Evolutionary conservation across 495 filamentous ascomycete species (phyloP), one percentile per base, ranked within the genome.

Genomic region (Aspergillus sparsus): DNA sequence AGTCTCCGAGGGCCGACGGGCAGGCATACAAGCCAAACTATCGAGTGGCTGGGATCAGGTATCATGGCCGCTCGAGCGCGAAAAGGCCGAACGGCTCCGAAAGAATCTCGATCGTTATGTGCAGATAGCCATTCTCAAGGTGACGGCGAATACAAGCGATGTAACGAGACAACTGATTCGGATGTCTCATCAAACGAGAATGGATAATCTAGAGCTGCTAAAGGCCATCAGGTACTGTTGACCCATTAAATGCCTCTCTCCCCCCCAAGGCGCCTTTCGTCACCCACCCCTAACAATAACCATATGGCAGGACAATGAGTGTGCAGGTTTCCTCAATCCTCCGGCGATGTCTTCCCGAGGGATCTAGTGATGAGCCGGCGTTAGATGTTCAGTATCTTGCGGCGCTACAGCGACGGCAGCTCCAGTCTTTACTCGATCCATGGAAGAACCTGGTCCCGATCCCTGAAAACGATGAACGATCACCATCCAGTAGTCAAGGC

Each of bases 261-360:
- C 7, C 42, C 27, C 7, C 42, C 7, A 9, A 11, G 37, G 33
- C 15, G 8, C 7, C 3, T 39, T 18, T 10, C 27, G 2, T 10
- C 6, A 2, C 8, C 9, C 8, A 7, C 6, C 31, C 16, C 27
- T 12, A 37, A 16, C n/a, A 18, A 2, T 62, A 18, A 62, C 16
- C 10, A 36, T 27, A 13, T 16, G 21, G 16, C 7, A 62, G 53
- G 33, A 53, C 59, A 0, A 62, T 62, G 59, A 62, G 53, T 10
- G 53, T 51, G n/a, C 59, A 62, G 46, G 39, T 62, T 16, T 62
- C 59, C 9, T 52, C 49, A 5, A 55, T 62, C 41, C 46, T 62
- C 21, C 32, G 45, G n/a, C 52, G 59, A 34, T 61, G 59, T 27
- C 18, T 56, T 32, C 59, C 53, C 18, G 53, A 56, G 18, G 46